Conservation (phyloP, 2,329 filamentous ascomycete genomes). For the Botryotinia convoluta region DNA sequence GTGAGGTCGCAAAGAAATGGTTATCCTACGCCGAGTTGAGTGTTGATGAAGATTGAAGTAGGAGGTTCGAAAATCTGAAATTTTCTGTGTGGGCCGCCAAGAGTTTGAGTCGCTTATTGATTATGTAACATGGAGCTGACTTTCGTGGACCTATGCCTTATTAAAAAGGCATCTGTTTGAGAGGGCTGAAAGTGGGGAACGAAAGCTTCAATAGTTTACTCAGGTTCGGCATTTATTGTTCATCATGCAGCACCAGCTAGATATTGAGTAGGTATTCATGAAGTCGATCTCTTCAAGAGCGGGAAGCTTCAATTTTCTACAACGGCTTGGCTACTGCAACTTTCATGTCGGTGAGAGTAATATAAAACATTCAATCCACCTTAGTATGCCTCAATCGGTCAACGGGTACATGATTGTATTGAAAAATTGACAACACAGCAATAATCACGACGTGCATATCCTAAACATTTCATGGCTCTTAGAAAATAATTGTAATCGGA, state of each 20-base stretch:
- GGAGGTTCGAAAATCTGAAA: constrained; percentile 10
- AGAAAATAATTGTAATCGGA: constrained; percentile 16
- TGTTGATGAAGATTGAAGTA: constrained; percentile 24
- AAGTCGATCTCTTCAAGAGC: background rate
- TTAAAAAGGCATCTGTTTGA: background rate
- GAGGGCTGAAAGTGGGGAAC: background rate
- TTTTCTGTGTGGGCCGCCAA: constrained; percentile 29
- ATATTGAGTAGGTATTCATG: background rate
- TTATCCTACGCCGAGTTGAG: constrained; percentile 45
- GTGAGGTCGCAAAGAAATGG: constrained; percentile 67
- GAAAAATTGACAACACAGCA: background rate
- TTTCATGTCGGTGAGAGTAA: constrained; percentile 1
- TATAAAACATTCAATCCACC: background rate
- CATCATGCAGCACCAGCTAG: background rate
- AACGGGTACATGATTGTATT: background rate
- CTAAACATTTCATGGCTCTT: background rate
- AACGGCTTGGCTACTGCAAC: background rate
- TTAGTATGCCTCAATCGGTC: background rate
- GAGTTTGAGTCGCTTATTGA: constrained; percentile 23
- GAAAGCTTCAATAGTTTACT: background rate
- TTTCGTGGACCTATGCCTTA: accelerated
- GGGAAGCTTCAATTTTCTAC: background rate
- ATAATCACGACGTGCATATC: background rate
- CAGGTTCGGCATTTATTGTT: background rate
- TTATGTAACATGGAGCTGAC: background rate